These are phyloP conservation scores for Metarhizium robertsii DNA, from an alignment of 2,329 filamentous ascomycete species.

Conservation along the genomic window DNA sequence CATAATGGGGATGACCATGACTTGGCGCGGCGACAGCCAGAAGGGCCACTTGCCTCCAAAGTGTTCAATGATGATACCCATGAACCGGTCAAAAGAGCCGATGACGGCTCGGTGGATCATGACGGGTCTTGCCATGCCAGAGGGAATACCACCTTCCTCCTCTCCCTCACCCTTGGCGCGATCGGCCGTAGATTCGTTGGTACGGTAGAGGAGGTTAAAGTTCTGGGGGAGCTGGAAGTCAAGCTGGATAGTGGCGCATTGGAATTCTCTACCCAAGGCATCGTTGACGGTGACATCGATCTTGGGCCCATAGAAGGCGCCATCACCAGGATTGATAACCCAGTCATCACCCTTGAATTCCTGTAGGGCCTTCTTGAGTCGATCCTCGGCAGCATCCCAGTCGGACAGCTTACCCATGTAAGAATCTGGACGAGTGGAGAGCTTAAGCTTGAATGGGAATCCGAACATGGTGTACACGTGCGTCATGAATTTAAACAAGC, in stretches of 20 bases:
- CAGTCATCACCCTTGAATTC: background rate
- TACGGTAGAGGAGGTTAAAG: background rate
- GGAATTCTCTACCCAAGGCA: background rate
- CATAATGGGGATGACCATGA: slow-evolving; percentile 1
- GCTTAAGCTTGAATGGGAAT: background rate
- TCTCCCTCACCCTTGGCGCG: background rate
- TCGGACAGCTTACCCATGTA: background rate
- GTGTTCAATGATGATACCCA: background rate
- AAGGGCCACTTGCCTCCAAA: background rate
- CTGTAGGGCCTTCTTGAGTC: background rate
- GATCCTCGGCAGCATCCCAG: background rate
- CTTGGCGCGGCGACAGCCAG: background rate
- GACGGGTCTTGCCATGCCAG: background rate
- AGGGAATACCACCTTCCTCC: background rate
- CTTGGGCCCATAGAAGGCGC: background rate
- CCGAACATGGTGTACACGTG: background rate
- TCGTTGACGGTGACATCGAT: background rate
- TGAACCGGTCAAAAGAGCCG: background rate
- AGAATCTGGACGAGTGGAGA: background rate
- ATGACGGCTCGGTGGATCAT: background rate
- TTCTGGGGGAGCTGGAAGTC: background rate
- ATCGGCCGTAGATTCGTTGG: background rate
- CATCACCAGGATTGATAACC: background rate
- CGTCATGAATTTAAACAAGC: background rate
- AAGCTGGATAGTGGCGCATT: background rate